phyloP scores from a whole-genome alignment of 2,329 filamentous ascomycete genomes.

The Fusarium hostae region DNA sequence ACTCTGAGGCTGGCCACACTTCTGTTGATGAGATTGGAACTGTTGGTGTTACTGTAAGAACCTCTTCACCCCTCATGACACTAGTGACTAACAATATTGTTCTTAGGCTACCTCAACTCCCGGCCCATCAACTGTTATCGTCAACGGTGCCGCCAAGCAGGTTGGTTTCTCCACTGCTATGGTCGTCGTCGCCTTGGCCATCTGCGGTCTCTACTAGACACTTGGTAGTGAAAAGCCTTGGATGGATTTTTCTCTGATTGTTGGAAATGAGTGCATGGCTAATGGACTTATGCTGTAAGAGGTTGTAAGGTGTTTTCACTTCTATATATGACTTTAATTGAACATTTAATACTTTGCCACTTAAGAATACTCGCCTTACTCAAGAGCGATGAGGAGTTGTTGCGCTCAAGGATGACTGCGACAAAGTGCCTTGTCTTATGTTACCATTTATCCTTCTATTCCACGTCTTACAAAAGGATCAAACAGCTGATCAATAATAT shows the following conservation, averaged over 20 bases:
- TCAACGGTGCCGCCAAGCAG: slow-evolving; percentile 24
- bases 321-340: background rate
- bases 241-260: too few relatives aligned
- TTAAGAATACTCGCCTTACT: rapidly evolving
- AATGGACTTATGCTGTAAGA: background rate
- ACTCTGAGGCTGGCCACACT: slow-evolving; percentile 4
- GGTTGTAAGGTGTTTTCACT: background rate
- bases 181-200: background rate
- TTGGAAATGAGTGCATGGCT: background rate
- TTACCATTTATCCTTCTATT: rapidly evolving
- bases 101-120: slow-evolving; percentile 9
- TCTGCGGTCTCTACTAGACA: slow-evolving; percentile 19
- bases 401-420: rapidly evolving
- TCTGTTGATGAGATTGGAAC: slow-evolving; percentile 21
- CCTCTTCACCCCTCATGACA: too few relatives aligned
- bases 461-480: rapidly evolving
- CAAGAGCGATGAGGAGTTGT: rapidly evolving
- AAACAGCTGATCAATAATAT: background rate
- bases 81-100: background rate
- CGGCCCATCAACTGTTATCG: slow-evolving; percentile 6
- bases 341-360: background rate
- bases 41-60: slow-evolving; percentile 25
- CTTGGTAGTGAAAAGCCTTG: rapidly evolving
- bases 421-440: rapidly evolving
- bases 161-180: slow-evolving; percentile 9